These are phyloP conservation scores for Zizania palustris DNA, from an alignment of 202 grass and related monocot species.

Conservation along the genomic window DNA sequence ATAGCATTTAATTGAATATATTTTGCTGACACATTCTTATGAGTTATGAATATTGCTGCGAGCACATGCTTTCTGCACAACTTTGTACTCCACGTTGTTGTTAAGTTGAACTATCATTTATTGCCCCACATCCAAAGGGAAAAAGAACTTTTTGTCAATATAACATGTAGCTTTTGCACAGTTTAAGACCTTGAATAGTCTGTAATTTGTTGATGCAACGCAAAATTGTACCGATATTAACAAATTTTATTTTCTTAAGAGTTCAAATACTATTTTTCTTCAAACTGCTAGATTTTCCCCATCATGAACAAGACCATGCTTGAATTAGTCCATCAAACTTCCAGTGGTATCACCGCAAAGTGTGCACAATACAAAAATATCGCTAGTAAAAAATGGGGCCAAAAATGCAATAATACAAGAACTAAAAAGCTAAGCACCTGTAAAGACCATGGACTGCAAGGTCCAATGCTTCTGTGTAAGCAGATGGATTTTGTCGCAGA, in stretches of 20 bases:
- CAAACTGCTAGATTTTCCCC: background rate
- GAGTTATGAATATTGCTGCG: background rate
- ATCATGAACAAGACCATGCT: background rate
- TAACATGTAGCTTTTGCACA: constrained; percentile 10
- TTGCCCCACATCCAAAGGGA: background rate
- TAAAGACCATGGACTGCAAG: constrained; percentile 80
- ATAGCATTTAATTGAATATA: constrained; percentile 26
- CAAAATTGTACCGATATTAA: background rate
- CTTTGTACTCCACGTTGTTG: background rate
- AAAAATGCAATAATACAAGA: constrained; percentile 31
- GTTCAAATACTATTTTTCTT: background rate
- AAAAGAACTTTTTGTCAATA: background rate
- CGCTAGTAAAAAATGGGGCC: constrained; percentile 23
- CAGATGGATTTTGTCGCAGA: constrained; percentile 66
- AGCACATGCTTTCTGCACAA: background rate
- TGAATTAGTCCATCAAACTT: constrained; percentile 23
- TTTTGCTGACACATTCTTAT: background rate
- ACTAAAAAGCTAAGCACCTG: constrained; percentile 55
- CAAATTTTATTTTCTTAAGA: constrained; percentile 4
- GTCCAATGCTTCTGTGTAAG: constrained; percentile 64
- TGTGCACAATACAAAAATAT: constrained; percentile 6
- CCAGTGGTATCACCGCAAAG: background rate
- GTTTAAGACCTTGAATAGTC: constrained; percentile 2
- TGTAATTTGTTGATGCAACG: constrained; percentile 2
- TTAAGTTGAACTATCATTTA: background rate